Evolutionary conservation across 2,329 filamentous ascomycete species (phyloP).

Genomic region (Coleophoma cylindrospora): DNA sequence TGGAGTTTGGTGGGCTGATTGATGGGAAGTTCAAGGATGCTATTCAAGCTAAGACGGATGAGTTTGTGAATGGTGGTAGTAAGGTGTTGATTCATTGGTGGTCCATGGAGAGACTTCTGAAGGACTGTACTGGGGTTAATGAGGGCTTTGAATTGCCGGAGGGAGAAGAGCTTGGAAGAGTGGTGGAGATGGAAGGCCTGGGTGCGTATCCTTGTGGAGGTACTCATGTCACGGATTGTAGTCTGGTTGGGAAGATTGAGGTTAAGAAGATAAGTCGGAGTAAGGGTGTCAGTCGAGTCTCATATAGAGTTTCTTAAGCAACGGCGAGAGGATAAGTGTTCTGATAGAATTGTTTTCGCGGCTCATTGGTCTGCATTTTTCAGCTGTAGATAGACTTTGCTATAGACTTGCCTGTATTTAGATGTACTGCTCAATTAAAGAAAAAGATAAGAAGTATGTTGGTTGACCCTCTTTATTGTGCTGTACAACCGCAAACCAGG

Average conservation of each 20-base stretch:
- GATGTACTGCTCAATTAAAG: too few relatives aligned
- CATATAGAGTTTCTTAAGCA: constrained; percentile 26
- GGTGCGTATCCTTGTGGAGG: constrained; percentile 72
- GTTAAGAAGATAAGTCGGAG: constrained; percentile 63
- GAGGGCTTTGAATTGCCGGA: constrained; percentile 30
- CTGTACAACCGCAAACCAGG: too few relatives aligned
- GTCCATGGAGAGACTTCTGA: constrained; percentile 55
- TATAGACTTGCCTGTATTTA: too few relatives aligned
- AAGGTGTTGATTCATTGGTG: constrained; percentile 63
- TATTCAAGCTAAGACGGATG: constrained; percentile 58
- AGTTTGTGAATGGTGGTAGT: constrained; percentile 49
- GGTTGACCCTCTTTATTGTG: too few relatives aligned
- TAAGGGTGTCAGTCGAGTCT: constrained; percentile 58
- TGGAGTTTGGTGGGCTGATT: constrained; percentile 65
- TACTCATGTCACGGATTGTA: constrained; percentile 62
- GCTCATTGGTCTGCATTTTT: too few relatives aligned
- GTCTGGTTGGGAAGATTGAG: constrained; percentile 51
- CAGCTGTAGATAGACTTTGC: too few relatives aligned
- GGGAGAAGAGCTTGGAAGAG: constrained; percentile 52
- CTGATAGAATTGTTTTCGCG: too few relatives aligned
- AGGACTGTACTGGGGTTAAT: constrained; percentile 35
- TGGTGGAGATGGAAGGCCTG: constrained; percentile 63
- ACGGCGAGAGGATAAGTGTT: too few relatives aligned
- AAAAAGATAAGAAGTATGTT: too few relatives aligned
- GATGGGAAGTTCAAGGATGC: constrained; percentile 54